Base-by-base conservation (phyloP, 257 asterid species). In the Fraxinus cuspidata region DNA sequence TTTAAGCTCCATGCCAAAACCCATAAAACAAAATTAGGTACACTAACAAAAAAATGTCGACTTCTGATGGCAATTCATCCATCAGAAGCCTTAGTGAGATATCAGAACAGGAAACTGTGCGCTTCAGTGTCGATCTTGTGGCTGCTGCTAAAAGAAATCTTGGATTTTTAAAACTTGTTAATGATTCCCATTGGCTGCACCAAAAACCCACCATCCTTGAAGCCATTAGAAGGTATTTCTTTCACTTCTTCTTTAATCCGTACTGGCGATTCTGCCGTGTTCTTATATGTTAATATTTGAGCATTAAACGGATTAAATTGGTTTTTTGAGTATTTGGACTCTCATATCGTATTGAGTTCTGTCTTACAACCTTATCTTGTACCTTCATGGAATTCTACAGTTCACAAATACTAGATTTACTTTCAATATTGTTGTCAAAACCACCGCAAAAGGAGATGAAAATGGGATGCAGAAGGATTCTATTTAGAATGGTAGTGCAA, bases 111-210 rank as follows among this genome's bases (percentile, higher is more conserved):
- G 92, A 81, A 73, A 81, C 92, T 0, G 77, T 87, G 70, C 81
- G 86, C 0, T 70, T 91, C 79, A 76, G 87, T 75, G 70, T 94
- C 19, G 96, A 94, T 89, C 99, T 94, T 81, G 97, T 91, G 1
- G 84, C 99, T 72, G 96, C 97, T 70, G 89, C 97, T 3, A 85
- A 93, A 72, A 86, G 88, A 78, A 91, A 89, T 78, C 86, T 94
- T 66, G 83, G 81, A 51, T 88, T 94, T 71, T 80, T 94, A n/a
- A 89, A 88, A 65, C 83, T 89, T 58, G 92, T 94, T 34, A 73
- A 86, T 9, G 97, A 92, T 44, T 85, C 90, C 70, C 87, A 68
- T 4, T 91, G 93, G 90, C 90, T 92, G 25, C 92, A 87, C 63
- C 86, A 89, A 69, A 79, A 60, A 73, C 71, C 93, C 65, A 75